Conservation (phyloP, 176 grass and related monocot species). For the Aegilops tauschii region DNA sequence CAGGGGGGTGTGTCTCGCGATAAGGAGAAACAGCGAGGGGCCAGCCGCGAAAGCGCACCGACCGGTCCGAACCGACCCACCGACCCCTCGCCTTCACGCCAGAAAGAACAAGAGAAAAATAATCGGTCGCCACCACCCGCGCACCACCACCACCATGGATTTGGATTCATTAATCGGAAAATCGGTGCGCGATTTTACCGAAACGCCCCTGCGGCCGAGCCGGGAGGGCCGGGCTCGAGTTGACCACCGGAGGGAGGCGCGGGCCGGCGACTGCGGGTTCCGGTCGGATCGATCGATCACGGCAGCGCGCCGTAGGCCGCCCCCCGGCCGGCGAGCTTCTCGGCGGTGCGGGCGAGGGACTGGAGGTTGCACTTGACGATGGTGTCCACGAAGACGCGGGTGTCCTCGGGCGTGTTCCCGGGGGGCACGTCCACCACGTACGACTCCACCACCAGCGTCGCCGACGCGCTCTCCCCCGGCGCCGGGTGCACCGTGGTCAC, state of each 20-base stretch:
- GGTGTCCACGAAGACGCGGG: conserved; percentile 58
- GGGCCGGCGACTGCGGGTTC: too few relatives aligned
- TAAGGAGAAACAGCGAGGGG: not conserved
- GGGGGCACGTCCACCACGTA: conserved; percentile 73
- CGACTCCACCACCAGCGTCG: conserved; percentile 63
- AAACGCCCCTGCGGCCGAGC: not conserved
- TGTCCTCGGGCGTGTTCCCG: conserved; percentile 69
- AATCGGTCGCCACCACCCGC: not conserved
- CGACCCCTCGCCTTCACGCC: conserved; percentile 5
- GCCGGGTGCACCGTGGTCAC: conserved; percentile 55
- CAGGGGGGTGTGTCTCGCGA: not conserved
- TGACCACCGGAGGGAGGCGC: too few relatives aligned
- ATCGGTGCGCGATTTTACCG: not conserved
- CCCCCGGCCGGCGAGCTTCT: conserved; percentile 32
- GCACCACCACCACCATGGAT: not conserved
- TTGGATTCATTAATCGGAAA: not conserved
- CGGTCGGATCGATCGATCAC: not conserved
- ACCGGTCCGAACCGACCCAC: not conserved
- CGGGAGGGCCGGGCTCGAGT: not conserved
- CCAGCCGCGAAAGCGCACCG: not conserved
- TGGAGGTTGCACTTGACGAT: conserved; percentile 74
- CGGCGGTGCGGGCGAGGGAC: conserved; percentile 58
- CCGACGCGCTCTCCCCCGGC: not conserved
- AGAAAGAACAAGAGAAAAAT: not conserved
- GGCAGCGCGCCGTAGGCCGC: not conserved